Percentiles rank a stretch among this genome's conserved stretches.
Evolutionary conservation across 345 rosid genomes (phyloP).

Genomic region (Arabidopsis arenosa): DNA sequence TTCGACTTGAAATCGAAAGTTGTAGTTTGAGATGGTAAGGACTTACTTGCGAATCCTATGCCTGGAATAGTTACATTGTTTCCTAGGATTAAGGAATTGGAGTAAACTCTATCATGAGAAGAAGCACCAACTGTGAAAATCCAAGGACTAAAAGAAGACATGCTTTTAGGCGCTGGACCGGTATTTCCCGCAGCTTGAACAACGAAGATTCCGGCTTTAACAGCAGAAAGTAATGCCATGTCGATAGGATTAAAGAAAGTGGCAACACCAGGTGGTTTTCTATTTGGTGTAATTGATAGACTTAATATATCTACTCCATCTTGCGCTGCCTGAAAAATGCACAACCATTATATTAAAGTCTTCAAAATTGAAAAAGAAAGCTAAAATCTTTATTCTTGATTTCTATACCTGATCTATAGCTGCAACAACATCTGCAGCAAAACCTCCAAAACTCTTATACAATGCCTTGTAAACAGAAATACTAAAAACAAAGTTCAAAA

Average conservation of each 20-base stretch:
- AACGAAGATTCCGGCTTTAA: slow-evolving; percentile 81
- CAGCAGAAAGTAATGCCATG: slow-evolving; percentile 93
- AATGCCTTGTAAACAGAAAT: slow-evolving; percentile 93
- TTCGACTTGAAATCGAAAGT: background rate
- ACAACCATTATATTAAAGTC: background rate
- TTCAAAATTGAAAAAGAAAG: background rate
- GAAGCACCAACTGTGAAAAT: slow-evolving; percentile 94
- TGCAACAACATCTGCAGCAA: slow-evolving; percentile 98
- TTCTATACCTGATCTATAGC: slow-evolving; percentile 91
- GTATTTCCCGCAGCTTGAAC: slow-evolving; percentile 99
- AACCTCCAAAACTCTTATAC: slow-evolving; percentile 94
- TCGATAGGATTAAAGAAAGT: slow-evolving; percentile 95
- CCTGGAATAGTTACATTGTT: slow-evolving; percentile 80
- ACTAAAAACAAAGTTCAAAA: slow-evolving; percentile 48
- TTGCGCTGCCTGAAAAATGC: slow-evolving; percentile 80
- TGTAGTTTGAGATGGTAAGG: background rate
- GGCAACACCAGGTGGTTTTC: slow-evolving; percentile 92
- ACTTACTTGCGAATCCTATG: slow-evolving; percentile 87
- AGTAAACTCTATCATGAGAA: slow-evolving; percentile 84
- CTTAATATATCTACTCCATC: slow-evolving; percentile 95
- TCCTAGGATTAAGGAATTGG: slow-evolving; percentile 75
- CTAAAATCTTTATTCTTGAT: slow-evolving; percentile 5
- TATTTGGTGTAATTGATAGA: slow-evolving; percentile 87
- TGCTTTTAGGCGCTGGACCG: slow-evolving; percentile 93
- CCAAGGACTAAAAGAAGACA: slow-evolving; percentile 99